Percentiles rank a stretch among this genome's conserved stretches.
These are phyloP conservation scores for Sphaerostilbella broomeana DNA, from an alignment of 2,329 filamentous ascomycete species.

Conservation along the genomic window DNA sequence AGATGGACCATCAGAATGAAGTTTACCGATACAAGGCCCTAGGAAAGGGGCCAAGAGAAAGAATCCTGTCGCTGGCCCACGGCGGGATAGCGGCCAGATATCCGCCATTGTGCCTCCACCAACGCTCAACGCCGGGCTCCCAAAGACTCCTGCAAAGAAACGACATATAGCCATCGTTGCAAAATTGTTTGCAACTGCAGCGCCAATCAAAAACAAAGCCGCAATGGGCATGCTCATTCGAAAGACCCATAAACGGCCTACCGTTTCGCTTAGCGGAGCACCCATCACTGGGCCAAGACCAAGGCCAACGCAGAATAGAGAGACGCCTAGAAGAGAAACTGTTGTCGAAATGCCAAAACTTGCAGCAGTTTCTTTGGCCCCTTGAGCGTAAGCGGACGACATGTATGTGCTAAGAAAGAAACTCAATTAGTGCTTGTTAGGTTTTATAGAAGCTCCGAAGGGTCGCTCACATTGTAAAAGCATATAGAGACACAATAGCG, in stretches of 20 bases:
- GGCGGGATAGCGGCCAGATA: conserved; percentile 11
- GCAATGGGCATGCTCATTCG: conserved; percentile 61
- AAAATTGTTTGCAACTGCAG: conserved; percentile 57
- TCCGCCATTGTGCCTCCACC: conserved; percentile 71
- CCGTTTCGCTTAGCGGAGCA: conserved; percentile 63
- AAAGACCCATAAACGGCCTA: conserved; percentile 64
- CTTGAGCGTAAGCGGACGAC: conserved; percentile 11
- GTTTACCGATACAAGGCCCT: conserved; percentile 14
- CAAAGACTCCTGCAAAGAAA: conserved; percentile 60
- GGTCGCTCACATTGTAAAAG: conserved; percentile 8
- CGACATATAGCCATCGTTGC: conserved; percentile 65
- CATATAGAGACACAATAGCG: conserved; percentile 4
- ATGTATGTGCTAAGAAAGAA: conserved; percentile 5
- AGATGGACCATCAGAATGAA: not conserved
- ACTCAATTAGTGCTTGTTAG: not conserved
- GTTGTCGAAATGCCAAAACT: conserved; percentile 16
- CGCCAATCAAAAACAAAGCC: conserved; percentile 57
- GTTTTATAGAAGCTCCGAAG: not conserved
- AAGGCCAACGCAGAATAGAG: conserved; percentile 68
- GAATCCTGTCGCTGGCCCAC: conserved; percentile 8
- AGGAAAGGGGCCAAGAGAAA: conserved; percentile 15
- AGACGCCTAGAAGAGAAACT: conserved; percentile 31
- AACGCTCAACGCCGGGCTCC: conserved; percentile 67
- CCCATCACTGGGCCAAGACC: conserved; percentile 72
- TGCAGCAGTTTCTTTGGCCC: conserved; percentile 2